These are phyloP conservation scores for Exophiala lecanii-corni DNA, from an alignment of 2,329 filamentous ascomycete genomes.

Conservation along the genomic window DNA sequence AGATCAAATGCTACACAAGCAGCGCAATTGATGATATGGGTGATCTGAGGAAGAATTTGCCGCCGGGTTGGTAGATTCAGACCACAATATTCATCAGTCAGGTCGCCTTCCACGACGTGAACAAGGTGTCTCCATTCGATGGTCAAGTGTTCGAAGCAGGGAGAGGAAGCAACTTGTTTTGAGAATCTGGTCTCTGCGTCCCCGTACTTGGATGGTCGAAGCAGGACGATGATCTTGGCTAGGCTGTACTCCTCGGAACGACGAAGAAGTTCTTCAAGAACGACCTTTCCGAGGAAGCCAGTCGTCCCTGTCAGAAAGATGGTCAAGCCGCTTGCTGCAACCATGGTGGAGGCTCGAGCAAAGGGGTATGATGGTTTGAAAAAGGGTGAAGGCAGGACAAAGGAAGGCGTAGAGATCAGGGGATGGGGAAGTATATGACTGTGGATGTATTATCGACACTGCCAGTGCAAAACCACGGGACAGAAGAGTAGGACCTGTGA, in stretches of 20 bases:
- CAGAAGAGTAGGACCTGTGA: too few relatives aligned
- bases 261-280: slow-evolving; percentile 68
- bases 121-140: slow-evolving; percentile 1
- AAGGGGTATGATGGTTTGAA: neutral
- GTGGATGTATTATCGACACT: too few relatives aligned
- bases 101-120: slow-evolving; percentile 7
- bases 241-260: slow-evolving; percentile 33
- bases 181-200: slow-evolving; percentile 3
- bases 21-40: slow-evolving; percentile 12
- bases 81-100: slow-evolving; percentile 2
- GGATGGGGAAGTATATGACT: too few relatives aligned
- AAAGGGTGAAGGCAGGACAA: neutral
- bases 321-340: too few relatives aligned
- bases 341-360: neutral
- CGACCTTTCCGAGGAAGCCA: slow-evolving; percentile 78
- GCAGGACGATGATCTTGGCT: neutral
- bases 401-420: too few relatives aligned
- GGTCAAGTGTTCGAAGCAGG: slow-evolving; percentile 3
- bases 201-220: neutral
- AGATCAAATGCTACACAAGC: slow-evolving; percentile 8
- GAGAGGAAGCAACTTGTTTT: neutral
- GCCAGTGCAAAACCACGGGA: too few relatives aligned
- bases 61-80: neutral
- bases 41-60: slow-evolving; percentile 2
- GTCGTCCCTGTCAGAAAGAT: slow-evolving; percentile 83